These are phyloP conservation scores for Arabidopsis arenosa DNA, from an alignment of 345 rosid genomes.

Conservation along the genomic window DNA sequence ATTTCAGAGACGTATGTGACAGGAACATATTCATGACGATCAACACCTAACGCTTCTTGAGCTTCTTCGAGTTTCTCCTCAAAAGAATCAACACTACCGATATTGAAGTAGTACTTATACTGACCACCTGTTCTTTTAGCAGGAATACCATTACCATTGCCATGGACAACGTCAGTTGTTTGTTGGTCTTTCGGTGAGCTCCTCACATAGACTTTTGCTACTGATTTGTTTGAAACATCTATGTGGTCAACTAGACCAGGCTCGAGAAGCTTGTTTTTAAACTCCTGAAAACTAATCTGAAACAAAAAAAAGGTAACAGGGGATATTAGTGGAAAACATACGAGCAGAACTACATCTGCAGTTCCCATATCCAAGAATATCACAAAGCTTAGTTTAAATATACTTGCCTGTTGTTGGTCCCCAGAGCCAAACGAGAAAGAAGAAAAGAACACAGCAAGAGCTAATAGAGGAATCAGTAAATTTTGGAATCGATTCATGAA, in stretches of 20 bases:
- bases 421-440: constrained; percentile 52
- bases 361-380: constrained; percentile 6
- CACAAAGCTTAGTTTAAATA: constrained; percentile 7
- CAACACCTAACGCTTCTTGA: constrained; percentile 75
- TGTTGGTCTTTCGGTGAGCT: constrained; percentile 52
- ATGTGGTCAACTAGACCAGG: constrained; percentile 93
- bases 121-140: constrained; percentile 60
- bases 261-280: constrained; percentile 92
- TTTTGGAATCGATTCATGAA: constrained; percentile 59
- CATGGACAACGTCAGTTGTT: constrained; percentile 51
- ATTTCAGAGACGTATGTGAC: constrained; percentile 79
- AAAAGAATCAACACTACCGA: constrained; percentile 91
- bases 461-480: constrained; percentile 58
- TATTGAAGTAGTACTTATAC: constrained; percentile 76
- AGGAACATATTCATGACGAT: constrained; percentile 79
- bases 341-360: neutral
- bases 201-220: constrained; percentile 88
- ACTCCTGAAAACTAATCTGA: constrained; percentile 98
- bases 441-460: constrained; percentile 59
- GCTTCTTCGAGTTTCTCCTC: constrained; percentile 97
- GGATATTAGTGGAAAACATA: constrained; percentile 12
- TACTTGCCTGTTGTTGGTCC: constrained; percentile 71
- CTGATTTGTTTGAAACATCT: constrained; percentile 84
- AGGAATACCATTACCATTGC: constrained; percentile 46
- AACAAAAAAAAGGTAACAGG: constrained; percentile 9